phyloP scores from a whole-genome alignment of 345 rosid species.

The Eucalyptus curtisii region DNA sequence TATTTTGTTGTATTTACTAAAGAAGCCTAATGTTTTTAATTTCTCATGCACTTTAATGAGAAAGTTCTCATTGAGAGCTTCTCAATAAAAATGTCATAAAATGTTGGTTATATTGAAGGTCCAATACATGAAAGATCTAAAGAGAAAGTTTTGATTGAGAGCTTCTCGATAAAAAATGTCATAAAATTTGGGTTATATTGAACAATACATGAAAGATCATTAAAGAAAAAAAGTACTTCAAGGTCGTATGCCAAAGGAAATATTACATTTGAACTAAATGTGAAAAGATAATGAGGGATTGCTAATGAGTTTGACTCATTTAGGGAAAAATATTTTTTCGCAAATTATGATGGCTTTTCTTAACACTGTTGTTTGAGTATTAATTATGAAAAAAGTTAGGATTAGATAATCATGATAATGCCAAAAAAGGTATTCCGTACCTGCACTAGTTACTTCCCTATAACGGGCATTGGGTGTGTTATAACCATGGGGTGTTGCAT shows the following conservation, averaged over 20 bases:
- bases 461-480: background rate
- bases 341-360: background rate
- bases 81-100: background rate
- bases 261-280: background rate
- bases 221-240: background rate
- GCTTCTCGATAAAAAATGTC: background rate
- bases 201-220: background rate
- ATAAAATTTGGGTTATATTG: background rate
- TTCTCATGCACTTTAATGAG: background rate
- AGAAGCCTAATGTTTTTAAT: background rate
- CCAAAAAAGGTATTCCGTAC: background rate
- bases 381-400: background rate
- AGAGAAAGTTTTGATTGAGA: background rate
- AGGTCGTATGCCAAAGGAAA: background rate
- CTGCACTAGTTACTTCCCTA: background rate
- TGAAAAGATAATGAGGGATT: background rate
- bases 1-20: background rate
- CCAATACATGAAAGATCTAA: background rate
- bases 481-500: background rate
- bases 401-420: background rate
- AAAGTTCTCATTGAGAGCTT: background rate
- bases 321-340: background rate
- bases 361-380: background rate
- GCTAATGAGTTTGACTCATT: background rate
- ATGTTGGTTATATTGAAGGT: too few relatives aligned